These are phyloP conservation scores for Mycena rebaudengoi DNA, from an alignment of 768 basidiomycete species.

Conservation along the genomic window DNA sequence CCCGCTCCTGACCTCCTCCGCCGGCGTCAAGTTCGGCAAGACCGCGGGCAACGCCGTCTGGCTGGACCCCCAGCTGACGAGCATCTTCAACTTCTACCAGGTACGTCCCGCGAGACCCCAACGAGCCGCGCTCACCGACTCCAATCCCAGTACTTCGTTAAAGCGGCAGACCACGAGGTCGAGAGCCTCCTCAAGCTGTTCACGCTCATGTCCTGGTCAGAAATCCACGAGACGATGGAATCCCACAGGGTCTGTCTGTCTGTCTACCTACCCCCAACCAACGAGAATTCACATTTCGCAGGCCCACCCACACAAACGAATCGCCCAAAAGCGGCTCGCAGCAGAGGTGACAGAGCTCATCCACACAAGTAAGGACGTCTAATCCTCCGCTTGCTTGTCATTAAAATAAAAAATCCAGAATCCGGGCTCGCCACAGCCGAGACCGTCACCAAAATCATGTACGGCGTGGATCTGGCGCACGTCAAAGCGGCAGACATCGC, in stretches of 20 bases:
- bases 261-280: neutral
- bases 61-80: slow-evolving; percentile 82
- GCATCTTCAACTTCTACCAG: slow-evolving; percentile 95
- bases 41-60: slow-evolving; percentile 96
- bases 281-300: slow-evolving; percentile 29
- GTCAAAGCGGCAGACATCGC: slow-evolving; percentile 66
- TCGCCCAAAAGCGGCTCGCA: slow-evolving; percentile 58
- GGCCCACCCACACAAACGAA: slow-evolving; percentile 52
- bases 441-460: slow-evolving; percentile 53
- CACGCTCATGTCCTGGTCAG: slow-evolving; percentile 71
- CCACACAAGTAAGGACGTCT: slow-evolving; percentile 43
- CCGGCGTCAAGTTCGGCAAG: slow-evolving; percentile 97
- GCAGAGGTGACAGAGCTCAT: slow-evolving; percentile 64
- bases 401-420: slow-evolving; percentile 36
- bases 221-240: slow-evolving; percentile 64
- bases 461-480: slow-evolving; percentile 51
- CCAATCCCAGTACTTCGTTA: slow-evolving; percentile 83
- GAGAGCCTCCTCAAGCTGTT: slow-evolving; percentile 83
- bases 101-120: slow-evolving; percentile 45
- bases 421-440: slow-evolving; percentile 49
- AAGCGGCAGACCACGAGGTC: slow-evolving; percentile 82
- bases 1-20: slow-evolving; percentile 89
- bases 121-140: neutral
- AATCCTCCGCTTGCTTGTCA: neutral
- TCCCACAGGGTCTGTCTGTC: slow-evolving; percentile 60